phyloP scores from a whole-genome alignment of 306 rosid genomes.

The Cucumis sativus region DNA sequence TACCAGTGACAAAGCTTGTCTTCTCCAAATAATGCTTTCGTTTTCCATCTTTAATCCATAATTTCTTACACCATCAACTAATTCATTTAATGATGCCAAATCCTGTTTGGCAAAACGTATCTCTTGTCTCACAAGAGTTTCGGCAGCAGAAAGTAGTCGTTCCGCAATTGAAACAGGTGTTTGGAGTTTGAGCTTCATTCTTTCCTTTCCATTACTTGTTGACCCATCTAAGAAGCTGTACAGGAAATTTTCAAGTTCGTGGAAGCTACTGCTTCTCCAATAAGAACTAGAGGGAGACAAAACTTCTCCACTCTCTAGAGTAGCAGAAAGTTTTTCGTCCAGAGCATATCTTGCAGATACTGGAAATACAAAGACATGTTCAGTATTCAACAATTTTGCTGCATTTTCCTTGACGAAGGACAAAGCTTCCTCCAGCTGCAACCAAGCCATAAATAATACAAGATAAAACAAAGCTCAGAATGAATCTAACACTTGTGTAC shows the following conservation, averaged over 20 bases:
- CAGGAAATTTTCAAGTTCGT: constrained; percentile 63
- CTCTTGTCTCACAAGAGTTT: constrained; percentile 65
- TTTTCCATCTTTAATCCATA: constrained; percentile 54
- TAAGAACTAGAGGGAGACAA: constrained; percentile 30
- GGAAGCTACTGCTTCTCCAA: constrained; percentile 44
- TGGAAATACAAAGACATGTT: constrained; percentile 64
- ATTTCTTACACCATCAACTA: constrained; percentile 41
- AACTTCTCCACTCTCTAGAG: constrained; percentile 28
- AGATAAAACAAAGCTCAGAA: background rate
- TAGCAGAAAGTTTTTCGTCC: constrained; percentile 55
- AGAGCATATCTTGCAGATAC: constrained; percentile 91
- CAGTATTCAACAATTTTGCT: constrained; percentile 55
- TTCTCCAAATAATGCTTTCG: constrained; percentile 78
- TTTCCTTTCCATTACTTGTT: constrained; percentile 73
- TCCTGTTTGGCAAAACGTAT: constrained; percentile 59
- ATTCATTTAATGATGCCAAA: constrained; percentile 45
- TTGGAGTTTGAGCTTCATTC: constrained; percentile 87
- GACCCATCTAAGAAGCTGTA: constrained; percentile 82
- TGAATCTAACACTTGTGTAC: background rate
- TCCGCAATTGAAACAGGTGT: constrained; percentile 85
- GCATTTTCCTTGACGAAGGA: constrained; percentile 69
- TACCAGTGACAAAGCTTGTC: constrained; percentile 55
- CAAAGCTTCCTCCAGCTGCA: constrained; percentile 90
- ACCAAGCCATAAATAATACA: constrained; percentile 14
- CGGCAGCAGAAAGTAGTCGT: constrained; percentile 56